Evolutionary conservation across 139 green algal species (phyloP).

Genomic region (Picochlorum sp.): DNA sequence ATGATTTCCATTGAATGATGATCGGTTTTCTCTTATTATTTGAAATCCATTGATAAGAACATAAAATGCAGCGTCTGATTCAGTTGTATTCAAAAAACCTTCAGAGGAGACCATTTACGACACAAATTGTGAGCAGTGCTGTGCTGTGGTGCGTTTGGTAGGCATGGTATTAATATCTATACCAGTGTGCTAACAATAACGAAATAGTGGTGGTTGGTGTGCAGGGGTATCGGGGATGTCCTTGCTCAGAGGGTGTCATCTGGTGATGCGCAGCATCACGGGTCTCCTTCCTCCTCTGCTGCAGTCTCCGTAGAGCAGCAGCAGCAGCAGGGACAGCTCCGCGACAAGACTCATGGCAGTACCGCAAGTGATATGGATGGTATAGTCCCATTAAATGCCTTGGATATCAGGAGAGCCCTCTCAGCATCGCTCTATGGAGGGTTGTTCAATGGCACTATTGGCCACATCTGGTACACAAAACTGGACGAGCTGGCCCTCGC

Average conservation of each 20-base stretch:
- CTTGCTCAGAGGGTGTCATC: constrained; percentile 23
- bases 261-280: no score
- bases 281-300: no score
- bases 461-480: constrained; percentile 24
- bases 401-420: background rate
- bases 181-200: no score
- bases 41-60: no score
- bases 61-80: background rate
- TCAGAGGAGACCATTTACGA: constrained; percentile 1
- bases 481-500: constrained; percentile 5
- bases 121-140: constrained; percentile 6
- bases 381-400: no score
- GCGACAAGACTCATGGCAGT: no score
- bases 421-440: constrained; percentile 18
- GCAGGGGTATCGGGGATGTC: constrained; percentile 22
- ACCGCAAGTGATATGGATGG: no score
- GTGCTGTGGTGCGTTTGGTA: background rate
- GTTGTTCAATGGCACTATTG: constrained; percentile 14
- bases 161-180: background rate
- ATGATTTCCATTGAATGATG: no score
- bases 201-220: background rate
- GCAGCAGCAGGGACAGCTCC: no score
- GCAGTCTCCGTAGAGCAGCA: no score
- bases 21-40: no score
- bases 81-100: constrained; percentile 4